Percentiles rank a stretch among this genome's conserved stretches.
These are phyloP conservation scores for Verruconis gallopava DNA, from an alignment of 2,329 filamentous ascomycete genomes.

Conservation along the genomic window DNA sequence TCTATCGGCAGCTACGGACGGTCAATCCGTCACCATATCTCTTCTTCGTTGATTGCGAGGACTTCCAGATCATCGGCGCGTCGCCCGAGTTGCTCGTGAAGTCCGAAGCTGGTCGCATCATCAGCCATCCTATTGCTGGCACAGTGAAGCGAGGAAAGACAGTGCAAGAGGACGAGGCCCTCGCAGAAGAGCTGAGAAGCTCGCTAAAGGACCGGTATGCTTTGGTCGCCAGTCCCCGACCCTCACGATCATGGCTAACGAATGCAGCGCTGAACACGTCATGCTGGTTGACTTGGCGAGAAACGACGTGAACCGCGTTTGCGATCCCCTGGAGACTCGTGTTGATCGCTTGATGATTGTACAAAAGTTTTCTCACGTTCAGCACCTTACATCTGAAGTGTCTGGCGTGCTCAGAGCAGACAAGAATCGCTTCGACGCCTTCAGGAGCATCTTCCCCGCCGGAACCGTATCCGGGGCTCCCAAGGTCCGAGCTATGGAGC, in stretches of 20 bases:
- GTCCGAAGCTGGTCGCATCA: slow-evolving; percentile 70
- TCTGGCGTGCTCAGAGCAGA: slow-evolving; percentile 73
- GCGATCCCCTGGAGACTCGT: slow-evolving; percentile 75
- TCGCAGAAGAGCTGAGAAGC: slow-evolving; percentile 62
- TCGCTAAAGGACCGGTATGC: slow-evolving; percentile 64
- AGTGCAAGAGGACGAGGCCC: slow-evolving; percentile 63
- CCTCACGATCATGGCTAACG: background rate
- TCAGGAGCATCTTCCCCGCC: slow-evolving; percentile 83
- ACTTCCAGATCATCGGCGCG: slow-evolving; percentile 91
- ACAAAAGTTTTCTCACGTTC: slow-evolving; percentile 75
- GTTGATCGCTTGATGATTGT: slow-evolving; percentile 88
- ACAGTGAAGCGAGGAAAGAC: slow-evolving; percentile 81
- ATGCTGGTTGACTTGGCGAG: slow-evolving; percentile 91
- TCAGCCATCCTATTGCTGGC: slow-evolving; percentile 89
- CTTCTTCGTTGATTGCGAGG: slow-evolving; percentile 84
- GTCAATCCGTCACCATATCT: slow-evolving; percentile 96
- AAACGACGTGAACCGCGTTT: slow-evolving; percentile 94
- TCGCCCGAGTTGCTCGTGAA: slow-evolving; percentile 93
- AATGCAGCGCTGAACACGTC: slow-evolving; percentile 68
- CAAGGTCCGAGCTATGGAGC: slow-evolving; percentile 92
- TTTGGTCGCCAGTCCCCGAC: background rate
- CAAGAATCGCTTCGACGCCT: slow-evolving; percentile 87
- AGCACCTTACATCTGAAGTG: slow-evolving; percentile 93
- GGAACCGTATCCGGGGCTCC: slow-evolving; percentile 92
- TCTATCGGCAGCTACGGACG: slow-evolving; percentile 91